phyloP scores from a whole-genome alignment of 129 eudicot genomes.

The Saposhnikovia divaricata region DNA sequence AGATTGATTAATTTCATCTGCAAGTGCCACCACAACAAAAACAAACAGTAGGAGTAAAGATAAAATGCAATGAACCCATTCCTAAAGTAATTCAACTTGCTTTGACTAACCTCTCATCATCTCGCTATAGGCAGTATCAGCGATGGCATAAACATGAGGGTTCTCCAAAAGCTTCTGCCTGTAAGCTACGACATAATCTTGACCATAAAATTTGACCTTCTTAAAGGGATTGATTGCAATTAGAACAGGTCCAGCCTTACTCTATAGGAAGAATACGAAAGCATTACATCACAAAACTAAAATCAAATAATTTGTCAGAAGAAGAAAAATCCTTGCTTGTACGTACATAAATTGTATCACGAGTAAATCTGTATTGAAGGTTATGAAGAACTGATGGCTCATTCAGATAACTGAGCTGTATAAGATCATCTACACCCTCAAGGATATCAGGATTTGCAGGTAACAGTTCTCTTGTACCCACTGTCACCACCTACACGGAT shows the following conservation, averaged over 20 bases:
- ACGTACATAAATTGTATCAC: constrained; percentile 20
- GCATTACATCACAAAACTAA: neutral
- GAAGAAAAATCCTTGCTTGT: neutral
- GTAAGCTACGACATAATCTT: constrained; percentile 22
- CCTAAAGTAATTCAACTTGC: neutral
- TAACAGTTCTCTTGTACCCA: constrained; percentile 36
- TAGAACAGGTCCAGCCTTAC: constrained; percentile 27
- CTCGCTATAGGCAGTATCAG: constrained; percentile 23
- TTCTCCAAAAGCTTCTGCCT: constrained; percentile 18
- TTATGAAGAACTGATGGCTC: constrained; percentile 17
- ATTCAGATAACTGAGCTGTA: constrained; percentile 9
- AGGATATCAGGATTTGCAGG: constrained; percentile 13
- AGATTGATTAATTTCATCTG: constrained; percentile 7
- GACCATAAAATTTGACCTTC: constrained; percentile 21
- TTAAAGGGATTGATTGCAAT: constrained; percentile 29
- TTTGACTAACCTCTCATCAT: constrained; percentile 25
- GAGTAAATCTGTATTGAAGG: constrained; percentile 17
- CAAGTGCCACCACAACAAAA: neutral
- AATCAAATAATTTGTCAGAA: neutral
- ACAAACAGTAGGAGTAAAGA: neutral
- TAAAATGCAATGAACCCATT: neutral
- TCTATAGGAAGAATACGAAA: constrained; percentile 3
- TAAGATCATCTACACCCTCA: constrained; percentile 9
- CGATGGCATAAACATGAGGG: constrained; percentile 29
- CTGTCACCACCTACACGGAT: constrained; percentile 48